Base-by-base conservation (phyloP, 768 basidiomycete genomes). In the Tricholoma sp. region DNA sequence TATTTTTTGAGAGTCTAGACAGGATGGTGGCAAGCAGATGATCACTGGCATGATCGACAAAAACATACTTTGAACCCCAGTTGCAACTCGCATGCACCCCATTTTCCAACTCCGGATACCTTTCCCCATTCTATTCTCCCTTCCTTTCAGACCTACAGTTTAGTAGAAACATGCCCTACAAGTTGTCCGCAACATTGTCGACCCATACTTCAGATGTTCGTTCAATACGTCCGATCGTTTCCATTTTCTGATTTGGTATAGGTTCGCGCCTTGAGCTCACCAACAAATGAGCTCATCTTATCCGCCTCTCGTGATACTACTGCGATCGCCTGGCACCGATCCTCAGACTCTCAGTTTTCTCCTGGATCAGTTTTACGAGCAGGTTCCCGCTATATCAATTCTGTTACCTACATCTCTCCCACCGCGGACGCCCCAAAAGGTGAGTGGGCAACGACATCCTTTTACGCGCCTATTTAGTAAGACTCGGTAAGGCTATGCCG, bases 241-340 rank as follows among this genome's bases (percentile, higher is more conserved):
- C 50, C 39, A 24, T 54, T 55, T 34, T 59, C 60, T 65, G 50
- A 67, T 63, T 50, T 53, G 55, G 65, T 63, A 64, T 67, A 96
- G 92, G 94, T 96, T 62, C 88, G 93, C 67, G 88, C 84, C 34
- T 76, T 98, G 59, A 82, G 74, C 54, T 84, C 91, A 45, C 91
- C 93, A 34, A 83, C 83, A 27, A 76, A 90, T 70, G 76, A 84
- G 63, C 79, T 93, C 60, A 76, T 98, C 61, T 79, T 98, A 59
- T 97, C 94, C 19, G 90, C 89, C 59, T 97, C 95, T 47, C 85
- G 95, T 68, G 95, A 98, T 79, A 78, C 89, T 14, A 91, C 93
- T 41, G 90, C 93, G 62, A 91, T 95, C 68, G 78, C 85, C 29
- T 98, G 95, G 96, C 76, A 79, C 55, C 80, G 83, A 68, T 64